Evolutionary conservation across 176 grass and related monocot genomes (phyloP).

Genomic region (Oryza officinalis): DNA sequence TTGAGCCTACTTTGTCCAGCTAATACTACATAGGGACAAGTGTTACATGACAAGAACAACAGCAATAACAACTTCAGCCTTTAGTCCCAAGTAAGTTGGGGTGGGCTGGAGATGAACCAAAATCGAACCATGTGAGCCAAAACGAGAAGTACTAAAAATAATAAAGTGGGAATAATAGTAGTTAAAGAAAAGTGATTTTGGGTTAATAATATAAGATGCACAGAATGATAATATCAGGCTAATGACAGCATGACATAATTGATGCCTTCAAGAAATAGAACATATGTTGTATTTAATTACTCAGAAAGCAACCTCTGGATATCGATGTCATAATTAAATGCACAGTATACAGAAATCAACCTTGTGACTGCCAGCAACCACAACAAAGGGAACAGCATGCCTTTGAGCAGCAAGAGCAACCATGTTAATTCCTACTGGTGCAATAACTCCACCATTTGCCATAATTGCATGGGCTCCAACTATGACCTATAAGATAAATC

Average conservation of each 20-base stretch:
- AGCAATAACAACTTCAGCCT: not conserved
- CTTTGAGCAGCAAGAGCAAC: constrained; percentile 96
- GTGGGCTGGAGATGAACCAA: not conserved
- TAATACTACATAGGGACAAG: not conserved
- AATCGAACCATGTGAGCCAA: not conserved
- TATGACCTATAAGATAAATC: constrained; percentile 72
- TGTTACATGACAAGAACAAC: not conserved
- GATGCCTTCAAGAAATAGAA: not conserved
- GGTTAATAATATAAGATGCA: not conserved
- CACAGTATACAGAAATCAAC: constrained; percentile 44
- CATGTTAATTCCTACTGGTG: constrained; percentile 95
- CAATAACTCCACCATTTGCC: constrained; percentile 98
- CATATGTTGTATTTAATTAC: constrained; percentile 16
- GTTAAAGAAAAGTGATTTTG: not conserved
- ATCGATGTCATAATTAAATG: constrained; percentile 1
- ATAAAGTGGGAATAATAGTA: not conserved
- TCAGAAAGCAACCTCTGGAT: not conserved
- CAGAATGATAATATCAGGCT: not conserved
- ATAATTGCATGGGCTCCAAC: constrained; percentile 98
- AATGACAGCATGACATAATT: not conserved
- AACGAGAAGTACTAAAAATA: not conserved
- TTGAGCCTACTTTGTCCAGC: not conserved
- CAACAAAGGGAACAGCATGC: constrained; percentile 97
- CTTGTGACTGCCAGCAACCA: constrained; percentile 97
- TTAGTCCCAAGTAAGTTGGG: not conserved